Evolutionary conservation across 1,139 yeast species (phyloP), one percentile per base, ranked within the genome.

Genomic region (Protomyces macrosporus): DNA sequence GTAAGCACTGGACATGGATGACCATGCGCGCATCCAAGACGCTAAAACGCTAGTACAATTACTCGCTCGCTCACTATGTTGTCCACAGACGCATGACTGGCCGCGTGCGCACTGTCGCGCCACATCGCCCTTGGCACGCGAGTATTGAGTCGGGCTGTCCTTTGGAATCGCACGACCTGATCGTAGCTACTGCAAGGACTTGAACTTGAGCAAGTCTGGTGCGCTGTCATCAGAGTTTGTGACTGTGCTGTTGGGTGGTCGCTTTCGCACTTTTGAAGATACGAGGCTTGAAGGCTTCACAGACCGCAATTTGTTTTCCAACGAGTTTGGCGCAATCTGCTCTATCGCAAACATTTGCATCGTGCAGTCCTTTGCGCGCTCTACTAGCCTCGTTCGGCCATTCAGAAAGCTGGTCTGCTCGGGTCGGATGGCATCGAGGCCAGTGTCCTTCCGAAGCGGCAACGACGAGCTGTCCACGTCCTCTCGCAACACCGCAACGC

Each of bases 111-210:
- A 58, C 62, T 10, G 42, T 50, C 23, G 33, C 53, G 12, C 39
- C 55, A 16, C 62, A 58, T n/a, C n/a, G 35, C n/a, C 62, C 62
- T 4, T 58, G 62, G 62, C 53, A 50, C 37, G 6, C 52, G 16
- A 51, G 30, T 7, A 16, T n/a, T 5, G 36, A 53, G 4, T 58
- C 62, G 3, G 55, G 55, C 12, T 58, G 62, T 42, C 62, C 62
- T 2, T 42, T 58, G 30, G 52, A 58, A 36, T n/a, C 56, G 16
- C 42, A 32, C 3, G 39, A 36, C 39, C 39, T 12, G 23, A 23
- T 23, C 2, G 23, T 2, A 23, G 23, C 23, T 23, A 1, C 23
- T 23, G 1, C 23, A 23, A 23, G 23, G 23, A 23, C 23, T 23
- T 23, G 23, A 23, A 23, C 2, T 23, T 23, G 23, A 23, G 23